A percentile compares a stretch with the other conserved stretches of the same genome.
These are phyloP conservation scores for Ustilago curta DNA, from an alignment of 1,284 basidiomycete genomes.

Conservation along the genomic window DNA sequence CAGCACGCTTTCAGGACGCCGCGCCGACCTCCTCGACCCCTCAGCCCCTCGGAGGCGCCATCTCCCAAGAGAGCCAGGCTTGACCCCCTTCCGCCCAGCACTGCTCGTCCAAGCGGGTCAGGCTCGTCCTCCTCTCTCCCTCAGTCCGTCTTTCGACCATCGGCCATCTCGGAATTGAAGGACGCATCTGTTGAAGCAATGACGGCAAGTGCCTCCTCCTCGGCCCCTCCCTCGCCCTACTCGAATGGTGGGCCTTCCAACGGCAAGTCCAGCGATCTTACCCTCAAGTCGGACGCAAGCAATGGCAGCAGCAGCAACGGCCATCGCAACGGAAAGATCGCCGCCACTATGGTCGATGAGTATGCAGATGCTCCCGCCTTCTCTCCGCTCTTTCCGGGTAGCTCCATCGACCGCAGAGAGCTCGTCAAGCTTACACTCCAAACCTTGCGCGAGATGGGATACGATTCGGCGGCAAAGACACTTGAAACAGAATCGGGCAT, in stretches of 20 bases:
- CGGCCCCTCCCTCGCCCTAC: slow-evolving; percentile 3
- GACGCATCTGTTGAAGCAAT: slow-evolving; percentile 4
- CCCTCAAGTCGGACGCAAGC: slow-evolving; percentile 19
- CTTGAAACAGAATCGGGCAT: slow-evolving; percentile 94
- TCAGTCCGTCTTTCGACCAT: background rate
- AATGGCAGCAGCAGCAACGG: slow-evolving; percentile 29
- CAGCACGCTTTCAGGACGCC: slow-evolving; percentile 39
- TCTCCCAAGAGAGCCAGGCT: slow-evolving; percentile 39
- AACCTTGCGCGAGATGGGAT: slow-evolving; percentile 90
- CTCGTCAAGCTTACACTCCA: slow-evolving; percentile 91
- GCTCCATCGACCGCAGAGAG: slow-evolving; percentile 79
- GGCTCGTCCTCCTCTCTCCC: slow-evolving; percentile 9
- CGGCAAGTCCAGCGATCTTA: slow-evolving; percentile 15
- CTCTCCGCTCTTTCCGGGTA: slow-evolving; percentile 36
- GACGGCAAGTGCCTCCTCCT: slow-evolving; percentile 17
- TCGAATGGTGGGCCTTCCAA: slow-evolving; percentile 35
- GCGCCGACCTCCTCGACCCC: slow-evolving; percentile 22
- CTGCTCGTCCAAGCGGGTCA: slow-evolving; percentile 18
- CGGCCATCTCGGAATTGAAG: background rate
- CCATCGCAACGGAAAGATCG: slow-evolving; percentile 21
- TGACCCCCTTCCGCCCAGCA: slow-evolving; percentile 13
- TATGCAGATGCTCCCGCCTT: slow-evolving; percentile 27
- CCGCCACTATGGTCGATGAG: slow-evolving; percentile 15
- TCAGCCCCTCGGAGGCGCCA: slow-evolving; percentile 37
- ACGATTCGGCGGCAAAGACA: slow-evolving; percentile 87